Evolutionary conservation across 805 yeast genomes (phyloP), one percentile per base, ranked within the genome.

Genomic region (Nakazawaea pomicola): DNA sequence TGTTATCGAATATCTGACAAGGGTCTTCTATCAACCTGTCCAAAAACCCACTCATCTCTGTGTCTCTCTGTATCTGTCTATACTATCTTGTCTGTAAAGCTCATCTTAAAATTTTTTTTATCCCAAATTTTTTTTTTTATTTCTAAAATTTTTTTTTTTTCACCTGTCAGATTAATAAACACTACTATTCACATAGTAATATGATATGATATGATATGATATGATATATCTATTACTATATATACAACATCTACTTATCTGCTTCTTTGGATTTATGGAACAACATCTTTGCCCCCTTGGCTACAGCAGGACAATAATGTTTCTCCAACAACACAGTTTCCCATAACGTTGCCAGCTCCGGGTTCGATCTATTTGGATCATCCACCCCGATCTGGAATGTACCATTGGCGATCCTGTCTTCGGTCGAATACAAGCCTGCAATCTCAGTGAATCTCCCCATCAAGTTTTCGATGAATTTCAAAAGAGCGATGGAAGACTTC

Each of bases 321-420:
- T 79, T 76, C 43, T 81, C 83, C 43, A 93, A 65, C 30, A 91
- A 61, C 5, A 80, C 80, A 39, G 80, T 77, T 55, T 93, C 99
- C 95, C 96, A 93, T 27, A 91, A 62, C 0, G 89, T 83, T 1
- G 97, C 95, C 14, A 91, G 93, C 32, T 83, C 91, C 2, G 95
- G 75, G 54, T 93, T 90, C 50, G 85, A 68, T 56, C 91, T 77
- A 49, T 83, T 86, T 9, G 86, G 77, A 34, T 76, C 80, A 40
- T 74, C 75, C 10, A 72, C 72, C 36, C 79, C 88, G 49, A 81
- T 68, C 20, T 78, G 75, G 55, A 83, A 83, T 11, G 70, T 68
- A 36, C 96, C 98, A 44, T 91, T 89, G 29, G 79, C 78, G 30
- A 93, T 75, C 49, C 93, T 72, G 56, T 93, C 99, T 36, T 89